Percentiles rank a stretch among this genome's conserved stretches.
phyloP scores from a whole-genome alignment of 805 yeast species.

The Wickerhamiella vanderwaltii region DNA sequence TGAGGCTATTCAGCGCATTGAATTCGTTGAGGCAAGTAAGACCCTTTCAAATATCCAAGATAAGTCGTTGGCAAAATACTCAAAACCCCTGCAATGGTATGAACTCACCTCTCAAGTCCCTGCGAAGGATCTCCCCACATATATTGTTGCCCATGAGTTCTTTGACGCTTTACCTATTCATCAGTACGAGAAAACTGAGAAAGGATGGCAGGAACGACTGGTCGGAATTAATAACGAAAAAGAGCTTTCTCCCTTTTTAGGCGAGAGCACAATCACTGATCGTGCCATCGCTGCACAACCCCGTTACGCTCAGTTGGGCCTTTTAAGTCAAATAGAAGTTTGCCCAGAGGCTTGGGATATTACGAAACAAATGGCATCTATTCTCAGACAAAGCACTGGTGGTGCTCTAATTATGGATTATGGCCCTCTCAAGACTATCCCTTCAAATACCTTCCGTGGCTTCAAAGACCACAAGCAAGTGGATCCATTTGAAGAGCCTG shows the following conservation, averaged over 20 bases:
- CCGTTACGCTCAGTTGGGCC: conserved; percentile 43
- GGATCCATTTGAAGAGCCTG: conserved; percentile 63
- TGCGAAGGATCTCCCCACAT: conserved; percentile 36
- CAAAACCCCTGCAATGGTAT: conserved; percentile 34
- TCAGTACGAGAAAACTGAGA: conserved; percentile 41
- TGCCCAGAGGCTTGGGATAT: conserved; percentile 62
- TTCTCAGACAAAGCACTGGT: conserved; percentile 37
- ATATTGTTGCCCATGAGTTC: conserved; percentile 71
- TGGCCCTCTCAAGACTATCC: conserved; percentile 51
- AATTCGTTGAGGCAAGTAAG: conserved; percentile 61
- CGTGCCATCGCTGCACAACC: conserved; percentile 17
- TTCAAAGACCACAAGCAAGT: conserved; percentile 61
- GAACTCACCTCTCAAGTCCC: conserved; percentile 27
- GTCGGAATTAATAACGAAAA: conserved; percentile 39
- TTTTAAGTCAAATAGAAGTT: conserved; percentile 52
- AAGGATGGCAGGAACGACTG: conserved; percentile 67
- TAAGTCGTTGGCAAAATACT: conserved; percentile 41
- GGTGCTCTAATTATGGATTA: conserved; percentile 68
- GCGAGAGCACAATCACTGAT: conserved; percentile 10
- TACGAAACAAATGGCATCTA: conserved; percentile 39
- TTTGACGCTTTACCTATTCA: conserved; percentile 78
- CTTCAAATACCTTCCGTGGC: conserved; percentile 63
- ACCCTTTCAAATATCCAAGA: conserved; percentile 49
- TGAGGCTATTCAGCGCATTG: conserved; percentile 28
- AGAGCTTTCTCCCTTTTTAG: conserved; percentile 15